Conservation (phyloP, 1,284 basidiomycete species). For the Fomitopsis pinicola region DNA sequence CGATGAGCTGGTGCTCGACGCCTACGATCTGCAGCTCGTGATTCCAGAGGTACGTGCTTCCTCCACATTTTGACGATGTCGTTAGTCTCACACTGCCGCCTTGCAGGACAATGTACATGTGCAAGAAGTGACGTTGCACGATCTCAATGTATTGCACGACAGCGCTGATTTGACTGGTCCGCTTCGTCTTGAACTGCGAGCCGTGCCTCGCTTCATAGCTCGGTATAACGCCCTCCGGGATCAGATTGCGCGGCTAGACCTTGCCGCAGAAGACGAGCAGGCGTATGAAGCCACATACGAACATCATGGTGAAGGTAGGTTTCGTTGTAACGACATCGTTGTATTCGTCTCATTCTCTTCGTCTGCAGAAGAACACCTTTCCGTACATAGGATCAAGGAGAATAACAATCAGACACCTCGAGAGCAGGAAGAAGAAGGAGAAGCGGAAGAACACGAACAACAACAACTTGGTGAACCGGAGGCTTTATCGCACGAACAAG, state of each 20-base stretch:
- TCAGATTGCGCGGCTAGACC: slow-evolving; percentile 43
- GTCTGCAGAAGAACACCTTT: neutral
- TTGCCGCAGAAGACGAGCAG: slow-evolving; percentile 24
- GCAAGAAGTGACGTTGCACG: slow-evolving; percentile 67
- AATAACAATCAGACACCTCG: too few relatives aligned
- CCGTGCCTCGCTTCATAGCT: slow-evolving; percentile 59
- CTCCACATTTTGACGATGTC: neutral
- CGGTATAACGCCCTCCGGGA: slow-evolving; percentile 63
- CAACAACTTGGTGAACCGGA: neutral
- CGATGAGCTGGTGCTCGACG: slow-evolving; percentile 63
- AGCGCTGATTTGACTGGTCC: slow-evolving; percentile 59
- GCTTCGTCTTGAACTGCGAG: slow-evolving; percentile 54
- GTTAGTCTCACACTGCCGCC: neutral
- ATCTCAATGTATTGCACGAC: slow-evolving; percentile 68
- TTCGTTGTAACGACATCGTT: neutral
- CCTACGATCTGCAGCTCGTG: slow-evolving; percentile 58
- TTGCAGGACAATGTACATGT: slow-evolving; percentile 70
- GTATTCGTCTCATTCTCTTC: neutral
- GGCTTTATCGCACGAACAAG: too few relatives aligned
- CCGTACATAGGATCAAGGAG: neutral
- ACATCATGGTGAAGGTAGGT: neutral
- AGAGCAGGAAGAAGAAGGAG: neutral
- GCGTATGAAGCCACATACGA: slow-evolving; percentile 3
- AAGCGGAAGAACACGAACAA: slow-evolving; percentile 1
- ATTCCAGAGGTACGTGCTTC: slow-evolving; percentile 55